These are phyloP conservation scores for Pilatotrama ljubarskyi DNA, from an alignment of 768 basidiomycete genomes.

Conservation along the genomic window DNA sequence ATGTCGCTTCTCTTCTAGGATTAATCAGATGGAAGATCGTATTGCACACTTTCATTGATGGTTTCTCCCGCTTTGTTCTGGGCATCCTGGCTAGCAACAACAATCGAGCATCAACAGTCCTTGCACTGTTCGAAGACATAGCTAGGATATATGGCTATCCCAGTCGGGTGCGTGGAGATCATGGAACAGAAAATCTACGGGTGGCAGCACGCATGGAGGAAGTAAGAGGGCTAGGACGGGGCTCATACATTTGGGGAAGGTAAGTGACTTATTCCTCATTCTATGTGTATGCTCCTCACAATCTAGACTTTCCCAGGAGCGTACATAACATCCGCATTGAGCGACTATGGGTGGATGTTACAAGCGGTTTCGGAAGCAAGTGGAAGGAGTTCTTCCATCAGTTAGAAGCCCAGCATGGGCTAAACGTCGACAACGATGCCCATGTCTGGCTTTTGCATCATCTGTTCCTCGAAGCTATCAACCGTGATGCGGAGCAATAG, in stretches of 20 bases:
- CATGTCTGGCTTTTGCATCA: conserved; percentile 31
- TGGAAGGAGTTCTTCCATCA: conserved; percentile 32
- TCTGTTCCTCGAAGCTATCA: conserved; percentile 23
- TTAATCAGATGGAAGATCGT: conserved; percentile 30
- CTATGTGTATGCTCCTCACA: too few species aligned
- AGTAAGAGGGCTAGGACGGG: conserved; percentile 30
- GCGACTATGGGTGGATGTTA: conserved; percentile 32
- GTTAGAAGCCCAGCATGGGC: conserved; percentile 25
- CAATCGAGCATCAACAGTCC: conserved; percentile 40
- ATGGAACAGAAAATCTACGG: conserved; percentile 40
- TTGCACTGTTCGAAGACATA: conserved; percentile 32
- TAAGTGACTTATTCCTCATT: neutral
- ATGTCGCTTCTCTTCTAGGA: neutral
- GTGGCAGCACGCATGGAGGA: conserved; percentile 39
- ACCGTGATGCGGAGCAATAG: conserved; percentile 3
- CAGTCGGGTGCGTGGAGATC: conserved; percentile 36
- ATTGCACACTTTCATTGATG: conserved; percentile 31
- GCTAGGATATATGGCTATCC: conserved; percentile 32
- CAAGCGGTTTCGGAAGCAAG: conserved; percentile 25
- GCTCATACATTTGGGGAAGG: conserved; percentile 32
- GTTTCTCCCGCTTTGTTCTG: conserved; percentile 28
- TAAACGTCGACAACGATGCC: conserved; percentile 19
- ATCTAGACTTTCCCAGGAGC: neutral
- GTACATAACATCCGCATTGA: conserved; percentile 31
- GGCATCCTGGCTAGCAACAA: conserved; percentile 39